phyloP scores from a whole-genome alignment of 208 protist genomes.

The Ichthyophonus hoferi region DNA sequence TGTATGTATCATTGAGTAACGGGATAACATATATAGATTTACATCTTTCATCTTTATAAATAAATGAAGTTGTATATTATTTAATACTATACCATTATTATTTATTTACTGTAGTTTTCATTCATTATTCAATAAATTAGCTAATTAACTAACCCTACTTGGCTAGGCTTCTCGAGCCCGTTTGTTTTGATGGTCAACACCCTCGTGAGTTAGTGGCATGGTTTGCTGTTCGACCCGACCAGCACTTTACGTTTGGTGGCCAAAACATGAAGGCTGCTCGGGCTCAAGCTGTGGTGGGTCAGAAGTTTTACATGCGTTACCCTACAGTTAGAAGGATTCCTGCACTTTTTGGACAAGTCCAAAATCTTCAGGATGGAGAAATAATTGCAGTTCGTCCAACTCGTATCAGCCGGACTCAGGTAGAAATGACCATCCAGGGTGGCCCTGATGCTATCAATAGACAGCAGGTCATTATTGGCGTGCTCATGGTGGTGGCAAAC shows the following conservation, averaged over 20 bases:
- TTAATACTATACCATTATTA: too few relatives aligned
- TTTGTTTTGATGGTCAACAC: background rate
- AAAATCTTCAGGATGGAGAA: background rate
- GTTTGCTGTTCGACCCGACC: background rate
- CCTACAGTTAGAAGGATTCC: background rate
- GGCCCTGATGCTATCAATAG: background rate
- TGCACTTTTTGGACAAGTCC: background rate
- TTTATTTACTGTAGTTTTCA: too few relatives aligned
- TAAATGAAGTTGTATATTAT: too few relatives aligned
- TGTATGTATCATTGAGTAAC: too few relatives aligned
- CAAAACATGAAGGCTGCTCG: background rate
- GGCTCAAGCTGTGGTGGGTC: background rate
- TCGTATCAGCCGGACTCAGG: background rate
- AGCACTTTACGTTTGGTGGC: background rate
- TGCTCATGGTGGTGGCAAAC: background rate
- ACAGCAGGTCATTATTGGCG: background rate
- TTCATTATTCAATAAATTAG: too few relatives aligned
- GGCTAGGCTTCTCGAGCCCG: background rate
- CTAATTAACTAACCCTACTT: too few relatives aligned
- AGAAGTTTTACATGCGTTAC: background rate
- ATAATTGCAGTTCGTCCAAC: background rate
- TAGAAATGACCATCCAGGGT: background rate
- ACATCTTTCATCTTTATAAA: too few relatives aligned
- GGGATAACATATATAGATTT: too few relatives aligned
- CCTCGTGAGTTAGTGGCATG: background rate